phyloP scores from a whole-genome alignment of 169 alveolate genomes.

The Plasmodium relictum region DNA sequence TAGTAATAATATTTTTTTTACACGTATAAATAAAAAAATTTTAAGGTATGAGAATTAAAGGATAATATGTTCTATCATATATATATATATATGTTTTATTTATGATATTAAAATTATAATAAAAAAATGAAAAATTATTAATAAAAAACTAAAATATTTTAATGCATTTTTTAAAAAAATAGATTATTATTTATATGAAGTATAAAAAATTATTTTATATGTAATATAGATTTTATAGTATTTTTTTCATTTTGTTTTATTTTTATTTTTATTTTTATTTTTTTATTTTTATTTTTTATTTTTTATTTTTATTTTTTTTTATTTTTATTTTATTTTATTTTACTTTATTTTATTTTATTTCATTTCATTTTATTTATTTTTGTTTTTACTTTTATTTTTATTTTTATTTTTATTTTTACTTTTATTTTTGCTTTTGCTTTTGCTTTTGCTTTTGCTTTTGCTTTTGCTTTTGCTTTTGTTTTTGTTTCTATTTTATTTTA shows the following conservation, averaged over 20 bases:
- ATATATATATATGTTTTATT: background rate
- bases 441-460: background rate
- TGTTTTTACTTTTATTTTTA: background rate
- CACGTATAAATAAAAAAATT: background rate
- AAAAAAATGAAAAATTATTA: background rate
- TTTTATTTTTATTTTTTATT: background rate
- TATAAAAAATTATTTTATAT: background rate
- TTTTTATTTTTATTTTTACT: too few species aligned
- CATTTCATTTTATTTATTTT: background rate
- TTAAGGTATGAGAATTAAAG: background rate
- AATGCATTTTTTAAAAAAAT: background rate
- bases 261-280: background rate
- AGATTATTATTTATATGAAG: too few species aligned
- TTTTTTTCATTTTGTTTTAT: background rate
- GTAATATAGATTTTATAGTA: background rate
- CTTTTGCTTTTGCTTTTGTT: background rate
- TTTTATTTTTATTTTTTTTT: background rate
- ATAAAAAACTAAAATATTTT: background rate
- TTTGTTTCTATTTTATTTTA: background rate
- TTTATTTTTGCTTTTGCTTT: too few species aligned
- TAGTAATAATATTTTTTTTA: slow-evolving; percentile 30
- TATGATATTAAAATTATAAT: background rate
- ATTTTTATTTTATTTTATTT: background rate
- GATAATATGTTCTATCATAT: background rate
- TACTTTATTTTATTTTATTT: background rate